Conservation (phyloP, 2,329 filamentous ascomycete genomes). For the Penicillium sp. region DNA sequence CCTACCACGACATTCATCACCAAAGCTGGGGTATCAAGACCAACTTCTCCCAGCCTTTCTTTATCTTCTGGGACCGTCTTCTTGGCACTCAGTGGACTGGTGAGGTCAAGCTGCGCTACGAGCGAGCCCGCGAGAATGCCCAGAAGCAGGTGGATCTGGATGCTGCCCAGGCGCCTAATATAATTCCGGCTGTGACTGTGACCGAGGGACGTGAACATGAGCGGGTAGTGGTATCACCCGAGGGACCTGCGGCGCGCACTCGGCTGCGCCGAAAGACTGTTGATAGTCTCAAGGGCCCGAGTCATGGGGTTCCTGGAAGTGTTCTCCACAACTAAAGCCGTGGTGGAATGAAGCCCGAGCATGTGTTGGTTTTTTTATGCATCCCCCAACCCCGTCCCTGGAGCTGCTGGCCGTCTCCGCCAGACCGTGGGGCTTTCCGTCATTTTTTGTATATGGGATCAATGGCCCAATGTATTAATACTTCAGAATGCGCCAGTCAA, state of each 20-base stretch:
- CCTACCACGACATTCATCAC: constrained; percentile 97
- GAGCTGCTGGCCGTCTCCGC: constrained; percentile 37
- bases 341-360: constrained; percentile 13
- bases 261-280: constrained; percentile 41
- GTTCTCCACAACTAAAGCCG: constrained; percentile 38
- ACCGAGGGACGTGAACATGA: constrained; percentile 21
- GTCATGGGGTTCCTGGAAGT: constrained; percentile 42
- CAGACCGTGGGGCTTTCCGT: constrained; percentile 16
- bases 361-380: constrained; percentile 18
- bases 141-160: constrained; percentile 59
- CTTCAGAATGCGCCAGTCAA: constrained; percentile 26
- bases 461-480: constrained; percentile 37
- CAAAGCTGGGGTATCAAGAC: constrained; percentile 97
- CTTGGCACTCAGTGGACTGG: constrained; percentile 82
- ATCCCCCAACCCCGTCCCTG: constrained; percentile 18
- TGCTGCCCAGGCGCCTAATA: constrained; percentile 25
- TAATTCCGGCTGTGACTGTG: constrained; percentile 18
- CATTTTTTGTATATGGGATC: constrained; percentile 23
- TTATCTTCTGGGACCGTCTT: constrained; percentile 89
- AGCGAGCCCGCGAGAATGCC: constrained; percentile 55
- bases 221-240: constrained; percentile 27
- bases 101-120: constrained; percentile 60
- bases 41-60: constrained; percentile 56
- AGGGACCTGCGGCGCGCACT: constrained; percentile 29
- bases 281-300: constrained; percentile 38